Evolutionary conservation across 78 protist species (phyloP), one percentile per base, ranked within the genome.

Genomic region (Mastigamoeba balamuthi): DNA sequence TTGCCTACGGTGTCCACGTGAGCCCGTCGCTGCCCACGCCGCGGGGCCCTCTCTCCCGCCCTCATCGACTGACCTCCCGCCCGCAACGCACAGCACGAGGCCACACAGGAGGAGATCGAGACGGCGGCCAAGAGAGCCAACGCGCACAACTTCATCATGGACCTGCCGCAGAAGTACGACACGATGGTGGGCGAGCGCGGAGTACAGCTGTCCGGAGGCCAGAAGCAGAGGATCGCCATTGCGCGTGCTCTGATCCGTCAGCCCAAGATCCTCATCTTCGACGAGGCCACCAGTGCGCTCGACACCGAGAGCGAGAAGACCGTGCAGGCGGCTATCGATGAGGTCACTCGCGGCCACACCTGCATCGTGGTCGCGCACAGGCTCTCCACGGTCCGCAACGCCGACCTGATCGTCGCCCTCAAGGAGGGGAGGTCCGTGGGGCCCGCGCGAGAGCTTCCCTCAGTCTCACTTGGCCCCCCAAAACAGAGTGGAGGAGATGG

Each of bases 201-300:
- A 23, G 30, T 77, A 36, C 67, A 40, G 36, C 72, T 94, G 25
- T 70, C 90, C 0, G 95, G 95, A 1, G 98, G 98, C 17, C 93
- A 95, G 80, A 76, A 85, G 66, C 97, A 93, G 75, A 67, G 98
- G 4, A 76, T 95, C 7, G 91, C 96, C 4, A 83, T 95, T 40
- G 98, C 98, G 2, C 72, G 98, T 6, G 87, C 94, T 2, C 39
- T 91, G n/a, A 44, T 89, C 68, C 88, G 88, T 58, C 43, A 74
- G 76, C 72, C 83, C 66, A 63, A 58, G 40, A 66, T 84, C 17
- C 37, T 84, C 29, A 78, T 91, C 8, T 74, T 95, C 3, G 97
- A 94, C 75, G 97, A 94, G 73, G 92, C 94, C 29, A 94, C 95
- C 5, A 53, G 86, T 38, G 86, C 97, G 9, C 91, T 96, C 23